These are phyloP conservation scores for Tuber microsphaerosporum DNA, from an alignment of 495 filamentous ascomycete species.

Conservation along the genomic window DNA sequence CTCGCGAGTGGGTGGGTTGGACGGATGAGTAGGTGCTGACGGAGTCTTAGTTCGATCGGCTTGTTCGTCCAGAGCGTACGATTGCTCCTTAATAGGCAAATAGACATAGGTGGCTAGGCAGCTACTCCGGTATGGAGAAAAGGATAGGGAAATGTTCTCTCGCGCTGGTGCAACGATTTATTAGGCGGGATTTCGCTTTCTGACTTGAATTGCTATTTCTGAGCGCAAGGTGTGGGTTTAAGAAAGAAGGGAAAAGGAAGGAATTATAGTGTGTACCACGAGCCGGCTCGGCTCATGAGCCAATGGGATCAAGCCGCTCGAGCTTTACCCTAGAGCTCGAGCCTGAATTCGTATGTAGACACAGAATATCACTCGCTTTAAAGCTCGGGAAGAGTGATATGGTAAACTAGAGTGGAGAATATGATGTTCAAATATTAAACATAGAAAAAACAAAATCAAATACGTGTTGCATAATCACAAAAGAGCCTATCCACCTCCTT, in stretches of 20 bases:
- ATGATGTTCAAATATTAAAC: too few species aligned
- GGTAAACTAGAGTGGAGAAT: too few species aligned
- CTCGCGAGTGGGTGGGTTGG: background rate
- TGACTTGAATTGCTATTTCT: background rate
- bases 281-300: too few species aligned
- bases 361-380: too few species aligned
- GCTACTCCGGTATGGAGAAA: background rate
- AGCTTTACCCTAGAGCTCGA: too few species aligned
- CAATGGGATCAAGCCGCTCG: too few species aligned
- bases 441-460: too few species aligned
- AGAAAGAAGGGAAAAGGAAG: background rate
- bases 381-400: too few species aligned
- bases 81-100: constrained; percentile 53
- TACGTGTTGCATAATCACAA: too few species aligned
- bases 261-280: too few species aligned
- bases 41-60: constrained; percentile 58
- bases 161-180: background rate
- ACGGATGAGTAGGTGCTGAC: background rate
- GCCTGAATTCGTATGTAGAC: too few species aligned
- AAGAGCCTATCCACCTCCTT: too few species aligned
- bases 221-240: background rate
- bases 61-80: constrained; percentile 94
- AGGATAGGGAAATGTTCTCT: background rate
- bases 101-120: background rate
- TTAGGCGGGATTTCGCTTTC: background rate